Conservation (phyloP, 2,329 filamentous ascomycete genomes). For the Metarhizium rileyi region DNA sequence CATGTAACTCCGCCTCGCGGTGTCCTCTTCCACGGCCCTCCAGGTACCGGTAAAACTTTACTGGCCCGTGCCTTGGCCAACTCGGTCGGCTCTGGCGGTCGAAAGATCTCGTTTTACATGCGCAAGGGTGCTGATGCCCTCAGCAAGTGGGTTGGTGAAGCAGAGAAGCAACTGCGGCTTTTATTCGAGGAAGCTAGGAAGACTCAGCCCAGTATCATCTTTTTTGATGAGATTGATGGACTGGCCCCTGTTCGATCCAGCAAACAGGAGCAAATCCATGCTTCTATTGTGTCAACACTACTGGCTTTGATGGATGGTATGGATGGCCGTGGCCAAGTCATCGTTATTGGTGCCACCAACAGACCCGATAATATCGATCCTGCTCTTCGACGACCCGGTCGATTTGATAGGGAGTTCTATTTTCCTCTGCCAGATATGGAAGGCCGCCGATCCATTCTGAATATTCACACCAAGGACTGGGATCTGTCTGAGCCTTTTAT, state of each 20-base stretch:
- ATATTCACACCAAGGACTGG: constrained; percentile 95
- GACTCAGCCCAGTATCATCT: constrained; percentile 97
- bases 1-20: constrained; percentile 90
- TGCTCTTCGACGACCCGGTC: constrained; percentile 83
- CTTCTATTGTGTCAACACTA: constrained; percentile 92
- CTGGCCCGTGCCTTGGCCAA: constrained; percentile 87
- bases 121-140: constrained; percentile 94
- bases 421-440: constrained; percentile 82
- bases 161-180: constrained; percentile 85
- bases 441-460: constrained; percentile 74
- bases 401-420: constrained; percentile 97
- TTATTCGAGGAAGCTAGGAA: constrained; percentile 93
- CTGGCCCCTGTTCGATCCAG: constrained; percentile 91
- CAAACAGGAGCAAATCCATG: constrained; percentile 98
- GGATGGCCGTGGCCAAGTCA: constrained; percentile 96
- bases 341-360: constrained; percentile 98
- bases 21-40: constrained; percentile 92
- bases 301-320: constrained; percentile 94
- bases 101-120: constrained; percentile 99
- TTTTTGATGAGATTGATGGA: constrained; percentile 98
- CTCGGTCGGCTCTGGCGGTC: constrained; percentile 76
- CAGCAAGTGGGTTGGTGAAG: constrained; percentile 98
- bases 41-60: constrained; percentile 96
- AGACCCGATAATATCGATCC: constrained; percentile 94
- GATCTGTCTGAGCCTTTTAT: constrained; percentile 74